These are phyloP conservation scores for Carpinus fangiana DNA, from an alignment of 306 rosid genomes.

Conservation along the genomic window DNA sequence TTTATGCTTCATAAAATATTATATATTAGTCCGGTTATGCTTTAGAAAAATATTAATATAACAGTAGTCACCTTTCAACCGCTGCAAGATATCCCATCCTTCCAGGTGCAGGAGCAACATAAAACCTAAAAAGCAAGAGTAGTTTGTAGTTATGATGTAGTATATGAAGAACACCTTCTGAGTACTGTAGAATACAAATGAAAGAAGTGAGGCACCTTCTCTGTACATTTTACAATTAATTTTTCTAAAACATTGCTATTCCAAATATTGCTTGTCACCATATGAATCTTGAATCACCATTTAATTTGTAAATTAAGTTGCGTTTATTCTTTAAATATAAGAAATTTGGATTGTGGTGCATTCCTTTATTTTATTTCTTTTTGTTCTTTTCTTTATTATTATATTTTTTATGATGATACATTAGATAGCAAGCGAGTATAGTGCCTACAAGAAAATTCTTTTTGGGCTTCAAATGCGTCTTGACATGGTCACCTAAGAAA, in stretches of 20 bases:
- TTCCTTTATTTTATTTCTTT: not conserved
- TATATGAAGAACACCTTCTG: not conserved
- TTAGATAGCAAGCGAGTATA: not conserved
- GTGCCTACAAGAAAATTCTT: not conserved
- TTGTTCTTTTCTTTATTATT: not conserved
- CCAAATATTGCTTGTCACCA: not conserved
- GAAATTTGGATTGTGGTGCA: not conserved
- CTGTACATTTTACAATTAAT: not conserved
- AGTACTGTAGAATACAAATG: not conserved
- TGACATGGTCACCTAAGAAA: too few species aligned
- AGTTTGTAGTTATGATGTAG: not conserved
- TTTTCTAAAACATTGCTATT: not conserved
- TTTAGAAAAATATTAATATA: not conserved
- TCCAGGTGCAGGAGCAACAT: conserved; percentile 77
- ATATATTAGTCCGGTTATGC: not conserved
- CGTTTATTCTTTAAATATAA: not conserved
- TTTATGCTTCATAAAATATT: not conserved
- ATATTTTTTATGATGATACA: not conserved
- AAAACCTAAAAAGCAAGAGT: conserved; percentile 57
- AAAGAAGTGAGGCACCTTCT: conserved; percentile 4
- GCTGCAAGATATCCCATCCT: conserved; percentile 90
- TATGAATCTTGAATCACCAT: not conserved
- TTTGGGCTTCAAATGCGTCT: not conserved
- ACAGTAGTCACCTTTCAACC: conserved; percentile 53
- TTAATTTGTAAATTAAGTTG: not conserved